A percentile compares a stretch with the other conserved stretches of the same genome.
phyloP scores from a whole-genome alignment of 495 filamentous ascomycete species.

The Rostrohypoxylon terebratum region DNA sequence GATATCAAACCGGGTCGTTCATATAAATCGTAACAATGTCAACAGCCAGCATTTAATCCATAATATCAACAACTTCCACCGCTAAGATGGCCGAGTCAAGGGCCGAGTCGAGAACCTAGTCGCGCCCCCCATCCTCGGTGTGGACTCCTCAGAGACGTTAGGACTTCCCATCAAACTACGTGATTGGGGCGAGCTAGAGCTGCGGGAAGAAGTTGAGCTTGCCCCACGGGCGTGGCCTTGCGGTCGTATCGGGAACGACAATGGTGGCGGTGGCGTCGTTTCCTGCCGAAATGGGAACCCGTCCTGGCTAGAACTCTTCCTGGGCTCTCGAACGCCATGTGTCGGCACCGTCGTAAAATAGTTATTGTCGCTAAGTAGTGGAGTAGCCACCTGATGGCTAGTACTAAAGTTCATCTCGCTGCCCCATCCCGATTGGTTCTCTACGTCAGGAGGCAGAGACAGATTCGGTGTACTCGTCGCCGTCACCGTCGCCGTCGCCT shows the following conservation, averaged over 20 bases:
- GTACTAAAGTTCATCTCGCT: neutral
- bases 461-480: conserved; percentile 1
- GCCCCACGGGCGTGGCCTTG: neutral
- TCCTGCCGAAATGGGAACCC: neutral
- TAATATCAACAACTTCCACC: neutral
- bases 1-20: neutral
- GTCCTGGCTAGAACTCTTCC: neutral
- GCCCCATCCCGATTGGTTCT: conserved; percentile 16
- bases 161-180: conserved; percentile 26
- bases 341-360: neutral
- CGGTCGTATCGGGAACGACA: neutral
- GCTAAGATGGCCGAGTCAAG: conserved; percentile 1
- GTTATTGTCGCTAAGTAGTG: conserved; percentile 16
- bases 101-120: conserved; percentile 5
- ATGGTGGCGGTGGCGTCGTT: neutral
- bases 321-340: neutral
- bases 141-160: conserved; percentile 11
- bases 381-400: conserved; percentile 7
- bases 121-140: neutral
- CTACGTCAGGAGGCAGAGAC: conserved; percentile 8
- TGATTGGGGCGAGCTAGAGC: conserved; percentile 11
- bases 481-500: neutral
- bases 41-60: neutral
- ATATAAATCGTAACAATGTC: neutral
- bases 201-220: conserved; percentile 14